Base-by-base conservation (phyloP, 75 land plant genomes). In the Selaginella tamariscina region DNA sequence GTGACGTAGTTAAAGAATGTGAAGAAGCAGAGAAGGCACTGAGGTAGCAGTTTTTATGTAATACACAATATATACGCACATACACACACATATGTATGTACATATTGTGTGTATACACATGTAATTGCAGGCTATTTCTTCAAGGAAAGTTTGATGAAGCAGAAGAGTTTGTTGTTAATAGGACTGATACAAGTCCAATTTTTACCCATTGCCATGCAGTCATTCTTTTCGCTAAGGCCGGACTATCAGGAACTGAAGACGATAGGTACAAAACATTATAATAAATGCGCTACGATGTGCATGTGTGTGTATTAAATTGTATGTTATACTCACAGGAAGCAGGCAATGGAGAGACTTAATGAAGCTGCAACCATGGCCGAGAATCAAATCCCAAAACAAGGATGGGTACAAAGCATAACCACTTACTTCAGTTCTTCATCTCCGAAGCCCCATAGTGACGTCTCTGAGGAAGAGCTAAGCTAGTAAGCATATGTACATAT, bases 91-190 rank as follows among this genome's bases (percentile, higher is more conserved):
- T 27, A 15, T 15, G 63, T 24, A 29, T 13, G 26, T 1, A 24
- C 26, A 13, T 0, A 20, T 65, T 24, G 20, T 54, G 32, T 22
- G 22, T 33, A 31, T 15, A 1, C 11, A 22, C 24, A 24, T 32
- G 5, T 56, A 22, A 1, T 33, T 0, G 31, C 65, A 77, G 79
- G 59, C 72, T 77, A 18, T 73, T 77, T 68, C 72, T 77, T 0
- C 79, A 77, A 44, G 79, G 79, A 29, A 77, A 73, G 59, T 77
- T 77, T 33, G 79, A 77, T 64, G 79, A 77, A 72, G 79, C 79
- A 22, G 79, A 77, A 55, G 77, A 24, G 0, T 72, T 77, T 27
- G 55, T 77, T 1, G 68, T 72, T 59, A 71, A 72, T 49, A 77
- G 75, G 30, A 71, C 62, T 26, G 31, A 32, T 26, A 68, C 76